Percentiles rank a stretch among this genome's conserved stretches.
Conservation (phyloP, 768 basidiomycete species). For the Termitomyces sp. region DNA sequence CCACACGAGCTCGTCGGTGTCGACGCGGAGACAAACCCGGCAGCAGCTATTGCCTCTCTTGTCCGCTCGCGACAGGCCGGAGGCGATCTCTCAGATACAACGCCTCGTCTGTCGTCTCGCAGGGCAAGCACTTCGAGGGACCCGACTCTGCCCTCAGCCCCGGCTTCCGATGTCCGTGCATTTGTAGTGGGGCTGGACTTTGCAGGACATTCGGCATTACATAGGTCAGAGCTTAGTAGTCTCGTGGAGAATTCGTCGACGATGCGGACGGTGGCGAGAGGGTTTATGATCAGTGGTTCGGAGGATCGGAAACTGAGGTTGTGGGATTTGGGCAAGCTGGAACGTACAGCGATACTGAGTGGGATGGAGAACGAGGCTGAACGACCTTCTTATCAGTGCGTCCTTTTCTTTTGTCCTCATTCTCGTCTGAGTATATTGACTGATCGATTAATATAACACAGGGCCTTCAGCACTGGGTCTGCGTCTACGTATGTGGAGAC, state of each 20-base stretch:
- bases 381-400: slow-evolving; percentile 74
- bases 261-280: slow-evolving; percentile 44
- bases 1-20: slow-evolving; percentile 49
- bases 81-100: slow-evolving; percentile 22
- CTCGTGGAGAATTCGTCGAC: slow-evolving; percentile 37
- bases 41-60: slow-evolving; percentile 75
- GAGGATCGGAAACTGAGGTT: slow-evolving; percentile 85
- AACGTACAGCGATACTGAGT: slow-evolving; percentile 77
- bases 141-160: slow-evolving; percentile 39
- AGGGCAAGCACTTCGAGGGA: slow-evolving; percentile 28
- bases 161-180: slow-evolving; percentile 67
- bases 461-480: slow-evolving; percentile 39
- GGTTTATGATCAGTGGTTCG: slow-evolving; percentile 85
- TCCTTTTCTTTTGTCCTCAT: slow-evolving; percentile 4
- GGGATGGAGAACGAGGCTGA: slow-evolving; percentile 77
- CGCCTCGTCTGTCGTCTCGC: slow-evolving; percentile 31
- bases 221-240: slow-evolving; percentile 51
- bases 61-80: slow-evolving; percentile 64
- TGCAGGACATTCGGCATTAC: slow-evolving; percentile 59
- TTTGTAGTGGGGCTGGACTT: slow-evolving; percentile 76
- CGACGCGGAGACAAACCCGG: slow-evolving; percentile 62
- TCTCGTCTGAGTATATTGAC: not conserved
- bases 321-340: slow-evolving; percentile 80
- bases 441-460: slow-evolving; percentile 12
- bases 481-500: slow-evolving; percentile 62